A percentile compares a stretch with the other conserved stretches of the same genome.
Evolutionary conservation across 768 basidiomycete species (phyloP).

Genomic region (Fistulinella prunicolor): DNA sequence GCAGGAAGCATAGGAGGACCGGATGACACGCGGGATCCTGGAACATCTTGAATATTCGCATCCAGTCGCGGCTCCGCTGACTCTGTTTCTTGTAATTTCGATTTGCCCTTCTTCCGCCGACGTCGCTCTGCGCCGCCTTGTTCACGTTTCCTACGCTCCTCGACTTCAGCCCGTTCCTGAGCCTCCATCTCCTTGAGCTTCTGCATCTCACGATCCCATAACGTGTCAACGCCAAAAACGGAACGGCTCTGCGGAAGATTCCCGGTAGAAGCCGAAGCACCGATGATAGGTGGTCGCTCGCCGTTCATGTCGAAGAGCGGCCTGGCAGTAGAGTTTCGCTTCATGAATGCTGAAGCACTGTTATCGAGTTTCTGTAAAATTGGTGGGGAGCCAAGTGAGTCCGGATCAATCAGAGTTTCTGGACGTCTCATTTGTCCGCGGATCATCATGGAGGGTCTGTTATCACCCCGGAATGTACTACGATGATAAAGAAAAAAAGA

Average conservation of each 20-base stretch:
- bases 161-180: constrained; percentile 56
- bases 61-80: constrained; percentile 25
- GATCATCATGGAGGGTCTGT: constrained; percentile 92
- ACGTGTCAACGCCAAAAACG: constrained; percentile 91
- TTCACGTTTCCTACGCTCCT: constrained; percentile 45
- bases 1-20: constrained; percentile 33
- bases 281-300: constrained; percentile 31
- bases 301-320: constrained; percentile 66
- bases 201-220: constrained; percentile 87
- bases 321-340: constrained; percentile 55
- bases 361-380: constrained; percentile 43
- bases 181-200: constrained; percentile 80
- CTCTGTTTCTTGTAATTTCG: constrained; percentile 46
- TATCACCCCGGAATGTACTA: constrained; percentile 86
- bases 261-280: constrained; percentile 30
- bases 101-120: constrained; percentile 37
- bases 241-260: constrained; percentile 54
- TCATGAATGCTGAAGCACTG: constrained; percentile 40
- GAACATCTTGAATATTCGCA: constrained; percentile 32
- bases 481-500: neutral
- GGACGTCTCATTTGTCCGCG: constrained; percentile 52
- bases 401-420: constrained; percentile 74
- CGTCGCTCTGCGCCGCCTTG: constrained; percentile 42
- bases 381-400: constrained; percentile 51
- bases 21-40: constrained; percentile 15